Percentiles rank a stretch among this genome's conserved stretches.
phyloP scores from a whole-genome alignment of 495 filamentous ascomycete genomes.

The Penicillium herquei region DNA sequence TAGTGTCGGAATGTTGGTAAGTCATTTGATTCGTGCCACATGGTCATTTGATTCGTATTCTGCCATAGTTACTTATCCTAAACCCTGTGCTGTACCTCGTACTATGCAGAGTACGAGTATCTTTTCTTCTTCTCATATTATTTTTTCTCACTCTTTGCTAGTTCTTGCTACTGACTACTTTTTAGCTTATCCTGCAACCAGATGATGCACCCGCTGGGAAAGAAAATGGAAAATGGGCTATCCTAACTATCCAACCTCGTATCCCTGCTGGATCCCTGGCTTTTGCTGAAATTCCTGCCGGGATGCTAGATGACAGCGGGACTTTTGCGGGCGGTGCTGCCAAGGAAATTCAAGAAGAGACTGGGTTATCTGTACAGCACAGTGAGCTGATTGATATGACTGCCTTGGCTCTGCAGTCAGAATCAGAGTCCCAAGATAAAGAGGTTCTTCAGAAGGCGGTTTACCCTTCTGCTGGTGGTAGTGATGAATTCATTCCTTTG shows the following conservation, averaged over 20 bases:
- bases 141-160: background rate
- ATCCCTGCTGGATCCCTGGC: slow-evolving; percentile 73
- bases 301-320: slow-evolving; percentile 81
- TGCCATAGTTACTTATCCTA: background rate
- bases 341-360: slow-evolving; percentile 80
- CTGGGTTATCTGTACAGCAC: slow-evolving; percentile 58
- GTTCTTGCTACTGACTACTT: background rate
- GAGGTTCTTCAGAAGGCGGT: slow-evolving; percentile 59
- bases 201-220: slow-evolving; percentile 52
- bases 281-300: slow-evolving; percentile 80
- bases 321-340: slow-evolving; percentile 76
- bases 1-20: slow-evolving; percentile 77
- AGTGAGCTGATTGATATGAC: slow-evolving; percentile 70
- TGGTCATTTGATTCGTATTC: background rate
- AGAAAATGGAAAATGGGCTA: slow-evolving; percentile 59
- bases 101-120: background rate
- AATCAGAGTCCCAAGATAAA: slow-evolving; percentile 20
- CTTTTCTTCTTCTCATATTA: background rate
- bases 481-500: slow-evolving; percentile 81
- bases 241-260: slow-evolving; percentile 82
- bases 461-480: slow-evolving; percentile 76
- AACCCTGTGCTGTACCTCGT: background rate
- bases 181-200: slow-evolving; percentile 64
- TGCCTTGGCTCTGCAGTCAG: slow-evolving; percentile 46
- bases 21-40: slow-evolving; percentile 7